Base-by-base conservation (phyloP, 2,329 filamentous ascomycete genomes). In the Scopulariopsis brevicaulis region DNA sequence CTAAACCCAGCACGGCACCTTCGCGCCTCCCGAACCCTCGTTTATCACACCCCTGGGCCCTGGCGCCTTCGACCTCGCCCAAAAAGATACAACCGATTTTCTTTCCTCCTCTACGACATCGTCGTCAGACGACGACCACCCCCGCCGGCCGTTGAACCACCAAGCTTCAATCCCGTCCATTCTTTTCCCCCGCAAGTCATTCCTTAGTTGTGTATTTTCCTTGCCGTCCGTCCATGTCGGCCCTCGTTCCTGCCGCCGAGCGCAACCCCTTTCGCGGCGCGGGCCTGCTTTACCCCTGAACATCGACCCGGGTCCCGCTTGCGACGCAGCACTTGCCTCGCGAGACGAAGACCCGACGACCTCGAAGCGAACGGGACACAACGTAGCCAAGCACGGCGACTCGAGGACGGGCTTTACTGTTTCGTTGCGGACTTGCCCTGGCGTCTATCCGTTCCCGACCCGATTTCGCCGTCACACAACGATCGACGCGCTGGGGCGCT, bases 301-400 rank as follows among this genome's bases (percentile, higher is more conserved):
- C 35, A 28, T n/a, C n/a, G 35, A 11, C 28, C 28, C 28, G 28
- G 28, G 28, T 32, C 28, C 46, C 20, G 20, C 46, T 50, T 24
- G 46, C 46, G 64, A 64, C 56, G 59, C 64, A 54, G 12, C 24
- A 14, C 25, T 52, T 50, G 15, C 28, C 40, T 15, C 15, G 18
- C 14, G 40, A 18, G n/a, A 46, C 40, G 37, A 18, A 6, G 12
- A 12, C 37, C 40, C 18, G 40, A 46, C 18, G 40, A 15, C 10
- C 7, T 14, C 5, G 40, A n/a, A n/a, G 40, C 15, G 4, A 32
- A 32, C 28, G 8, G 28, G 4, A 32, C 28, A 32, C 28, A 32
- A 8, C 28, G 8, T 8, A 32, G 28, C 4, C 46, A 12, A 4
- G 46, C 46, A 22, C 46, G 46, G 20, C 20, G 22, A 22, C 46